Conservation (phyloP, 2,329 filamentous ascomycete genomes). For the Talaromyces sp. region DNA sequence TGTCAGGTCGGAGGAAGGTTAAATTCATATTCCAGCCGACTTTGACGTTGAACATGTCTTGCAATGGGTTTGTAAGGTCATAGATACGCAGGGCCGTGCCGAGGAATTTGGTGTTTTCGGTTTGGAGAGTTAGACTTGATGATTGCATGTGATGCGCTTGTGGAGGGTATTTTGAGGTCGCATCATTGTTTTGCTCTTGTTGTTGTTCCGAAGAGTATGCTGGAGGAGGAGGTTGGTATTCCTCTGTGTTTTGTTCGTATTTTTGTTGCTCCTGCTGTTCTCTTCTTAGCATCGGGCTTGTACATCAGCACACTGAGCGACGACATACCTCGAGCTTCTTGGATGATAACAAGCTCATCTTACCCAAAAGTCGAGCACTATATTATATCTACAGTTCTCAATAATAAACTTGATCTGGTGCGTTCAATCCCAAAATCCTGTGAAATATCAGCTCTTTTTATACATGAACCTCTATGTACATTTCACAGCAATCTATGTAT, state of each 20-base stretch:
- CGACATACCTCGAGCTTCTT: background rate
- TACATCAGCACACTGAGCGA: background rate
- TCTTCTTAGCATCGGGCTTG: background rate
- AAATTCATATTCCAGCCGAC: background rate
- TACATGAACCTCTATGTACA: background rate
- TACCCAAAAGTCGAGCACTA: too few species aligned
- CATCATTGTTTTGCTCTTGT: background rate
- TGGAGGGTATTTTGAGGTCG: background rate
- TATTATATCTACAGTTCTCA: too few species aligned
- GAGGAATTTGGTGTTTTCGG: background rate
- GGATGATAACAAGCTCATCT: background rate
- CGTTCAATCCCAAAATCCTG: background rate
- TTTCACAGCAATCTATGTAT: background rate
- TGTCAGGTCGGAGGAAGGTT: background rate
- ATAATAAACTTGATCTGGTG: background rate
- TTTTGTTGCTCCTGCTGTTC: background rate
- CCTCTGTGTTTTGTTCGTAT: background rate
- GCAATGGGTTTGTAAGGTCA: background rate
- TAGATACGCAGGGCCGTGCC: background rate
- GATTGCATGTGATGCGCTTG: background rate
- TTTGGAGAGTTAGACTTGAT: background rate
- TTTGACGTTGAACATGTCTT: background rate
- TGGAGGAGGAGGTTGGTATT: background rate
- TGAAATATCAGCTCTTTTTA: background rate
- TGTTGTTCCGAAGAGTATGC: background rate